phyloP scores from a whole-genome alignment of 371 early-diverging fungal genomes.

The Mortierella sp. region DNA sequence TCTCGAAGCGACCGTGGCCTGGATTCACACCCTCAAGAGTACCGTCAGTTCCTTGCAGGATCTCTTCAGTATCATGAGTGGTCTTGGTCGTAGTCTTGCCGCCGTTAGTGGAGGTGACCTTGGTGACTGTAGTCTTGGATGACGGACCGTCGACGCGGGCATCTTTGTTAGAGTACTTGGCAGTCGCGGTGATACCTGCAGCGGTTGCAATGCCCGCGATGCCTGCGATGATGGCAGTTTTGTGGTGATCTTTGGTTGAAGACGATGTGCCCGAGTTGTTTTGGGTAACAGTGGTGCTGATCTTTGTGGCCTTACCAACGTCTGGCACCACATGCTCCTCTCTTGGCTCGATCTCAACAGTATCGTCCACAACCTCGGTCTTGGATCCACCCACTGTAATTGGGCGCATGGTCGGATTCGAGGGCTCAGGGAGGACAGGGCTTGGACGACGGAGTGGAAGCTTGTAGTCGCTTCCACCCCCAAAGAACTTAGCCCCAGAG shows the following conservation, averaged over 20 bases:
- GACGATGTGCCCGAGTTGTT: constrained; percentile 6
- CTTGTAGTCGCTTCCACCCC: constrained; percentile 41
- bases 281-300: neutral
- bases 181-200: constrained; percentile 4
- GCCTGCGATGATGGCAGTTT: constrained; percentile 14
- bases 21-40: neutral
- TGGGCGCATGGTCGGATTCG: constrained; percentile 4
- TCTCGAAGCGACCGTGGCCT: constrained; percentile 23
- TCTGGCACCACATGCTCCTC: constrained; percentile 14
- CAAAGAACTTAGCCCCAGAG: constrained; percentile 41
- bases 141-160: constrained; percentile 7
- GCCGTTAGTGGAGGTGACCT: constrained; percentile 17
- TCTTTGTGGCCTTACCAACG: neutral
- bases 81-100: constrained; percentile 4
- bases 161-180: constrained; percentile 14
- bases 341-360: constrained; percentile 7
- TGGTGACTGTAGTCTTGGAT: constrained; percentile 14
- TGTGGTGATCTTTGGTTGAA: neutral
- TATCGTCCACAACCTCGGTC: constrained; percentile 9
- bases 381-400: constrained; percentile 16
- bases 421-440: neutral
- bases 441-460: constrained; percentile 25
- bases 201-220: constrained; percentile 8
- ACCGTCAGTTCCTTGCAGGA: constrained; percentile 1
- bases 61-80: constrained; percentile 15